Evolutionary conservation across 2,329 filamentous ascomycete species (phyloP), one percentile per base, ranked within the genome.

Genomic region (Cryphonectria japonica): DNA sequence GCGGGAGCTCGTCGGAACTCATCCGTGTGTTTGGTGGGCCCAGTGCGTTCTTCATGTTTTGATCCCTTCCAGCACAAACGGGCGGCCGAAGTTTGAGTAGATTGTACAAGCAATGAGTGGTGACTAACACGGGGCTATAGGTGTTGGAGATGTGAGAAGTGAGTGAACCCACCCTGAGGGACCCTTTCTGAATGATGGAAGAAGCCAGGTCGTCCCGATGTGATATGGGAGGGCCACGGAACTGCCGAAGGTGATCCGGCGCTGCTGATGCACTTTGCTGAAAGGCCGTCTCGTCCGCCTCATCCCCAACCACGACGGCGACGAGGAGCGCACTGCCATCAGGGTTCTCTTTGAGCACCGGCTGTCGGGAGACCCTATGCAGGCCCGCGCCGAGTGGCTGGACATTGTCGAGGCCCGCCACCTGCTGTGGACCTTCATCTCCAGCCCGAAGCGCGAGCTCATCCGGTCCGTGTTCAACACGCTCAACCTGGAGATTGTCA

Each of bases 11-110:
- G 2, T 97, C 93, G 61, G 95, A 98, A 83, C 85, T 98, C 77
- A 97, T 98, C 75, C 88, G 96, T 50, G 94, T 98, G 50, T 96
- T 98, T 82, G 96, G 95, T 19, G 96, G 96, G 0, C 95, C 95
- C 74, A 95, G 95, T 91, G 82, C 69, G 82, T 76, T 32, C 5
- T 63, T 63, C 37, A 39, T 39, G 81, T 76, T 41, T 1, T 63
- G 66, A 22, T 50, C 54, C 46, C 32, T 34, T 43, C 41, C 22
- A 16, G 22, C 19, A 65, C 14, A n/a, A 19, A 19, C 34, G 8
- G 63, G 57, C 29, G 37, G 46, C 43, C 43, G 6, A 39, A 39
- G 37, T 26, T 26, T 39, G 37, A n/a, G 19, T n/a, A 26, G 46
- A n/a, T 2, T 50, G 22, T n/a, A 26, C 46, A 11, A 50, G n/a